Evolutionary conservation across 2,329 filamentous ascomycete genomes (phyloP).

Genomic region (Trichophyton verrucosum): DNA sequence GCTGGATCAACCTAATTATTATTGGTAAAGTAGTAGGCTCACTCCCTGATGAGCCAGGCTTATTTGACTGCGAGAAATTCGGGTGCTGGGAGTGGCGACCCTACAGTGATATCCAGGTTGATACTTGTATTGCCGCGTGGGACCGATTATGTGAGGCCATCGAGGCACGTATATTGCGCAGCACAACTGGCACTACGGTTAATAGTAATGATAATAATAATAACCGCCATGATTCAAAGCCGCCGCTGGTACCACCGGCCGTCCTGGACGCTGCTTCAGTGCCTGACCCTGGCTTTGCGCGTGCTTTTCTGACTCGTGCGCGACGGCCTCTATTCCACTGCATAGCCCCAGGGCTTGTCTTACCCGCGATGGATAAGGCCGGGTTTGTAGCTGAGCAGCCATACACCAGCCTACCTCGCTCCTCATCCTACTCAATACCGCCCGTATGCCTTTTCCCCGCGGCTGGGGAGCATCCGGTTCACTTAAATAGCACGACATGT

Average conservation of each 20-base stretch:
- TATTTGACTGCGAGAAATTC: conserved; percentile 13
- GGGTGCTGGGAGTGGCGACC: conserved; percentile 23
- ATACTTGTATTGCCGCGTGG: conserved; percentile 5
- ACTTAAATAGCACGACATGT: neutral
- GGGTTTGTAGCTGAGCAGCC: neutral
- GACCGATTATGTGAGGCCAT: neutral
- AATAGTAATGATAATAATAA: neutral
- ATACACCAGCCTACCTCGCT: neutral
- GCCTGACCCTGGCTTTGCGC: neutral
- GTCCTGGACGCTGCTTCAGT: conserved; percentile 1
- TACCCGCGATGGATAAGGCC: neutral
- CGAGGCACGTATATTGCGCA: neutral
- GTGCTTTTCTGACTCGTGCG: conserved; percentile 3
- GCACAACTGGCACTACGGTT: neutral
- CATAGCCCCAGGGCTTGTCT: conserved; percentile 1
- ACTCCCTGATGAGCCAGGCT: conserved; percentile 9
- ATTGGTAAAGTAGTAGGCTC: conserved; percentile 14
- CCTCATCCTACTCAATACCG: neutral
- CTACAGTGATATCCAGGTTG: conserved; percentile 16
- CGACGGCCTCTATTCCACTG: neutral
- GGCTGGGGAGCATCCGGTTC: neutral
- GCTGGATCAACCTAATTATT: conserved; percentile 18
- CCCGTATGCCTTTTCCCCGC: neutral
- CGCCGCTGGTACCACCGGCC: neutral
- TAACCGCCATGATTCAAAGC: neutral